A percentile compares a stretch with the other conserved stretches of the same genome.
phyloP scores from a whole-genome alignment of 495 filamentous ascomycete species.

The Bathelium albidoporum region DNA sequence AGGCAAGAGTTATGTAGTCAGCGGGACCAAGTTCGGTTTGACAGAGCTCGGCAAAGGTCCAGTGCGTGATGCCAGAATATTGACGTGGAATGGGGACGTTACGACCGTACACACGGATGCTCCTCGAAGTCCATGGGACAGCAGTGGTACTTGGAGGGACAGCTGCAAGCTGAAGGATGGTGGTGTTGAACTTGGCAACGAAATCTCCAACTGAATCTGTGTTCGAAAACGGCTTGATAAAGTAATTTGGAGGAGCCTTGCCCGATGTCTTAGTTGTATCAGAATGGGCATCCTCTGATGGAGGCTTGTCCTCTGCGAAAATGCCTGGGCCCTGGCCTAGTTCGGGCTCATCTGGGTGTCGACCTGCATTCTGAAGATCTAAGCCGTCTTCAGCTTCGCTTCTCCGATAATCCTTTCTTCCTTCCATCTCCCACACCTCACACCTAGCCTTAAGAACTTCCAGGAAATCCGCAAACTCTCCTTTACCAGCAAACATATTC shows the following conservation, averaged over 20 bases:
- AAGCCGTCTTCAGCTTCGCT: slow-evolving; percentile 29
- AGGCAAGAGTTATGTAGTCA: slow-evolving; percentile 63
- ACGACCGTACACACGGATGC: slow-evolving; percentile 51
- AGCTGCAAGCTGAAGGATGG: slow-evolving; percentile 1
- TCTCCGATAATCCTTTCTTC: slow-evolving; percentile 54
- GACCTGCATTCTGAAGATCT: not conserved
- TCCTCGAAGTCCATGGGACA: slow-evolving; percentile 38
- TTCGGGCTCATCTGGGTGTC: not conserved
- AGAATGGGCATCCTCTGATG: not conserved
- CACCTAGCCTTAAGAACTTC: slow-evolving; percentile 57
- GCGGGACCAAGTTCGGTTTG: slow-evolving; percentile 49
- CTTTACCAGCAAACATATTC: slow-evolving; percentile 39
- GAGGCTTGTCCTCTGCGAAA: not conserved
- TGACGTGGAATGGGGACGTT: slow-evolving; percentile 42
- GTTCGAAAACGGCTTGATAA: not conserved
- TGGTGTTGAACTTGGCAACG: not conserved
- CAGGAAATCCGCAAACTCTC: slow-evolving; percentile 57
- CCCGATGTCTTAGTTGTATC: not conserved
- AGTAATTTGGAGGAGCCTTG: slow-evolving; percentile 7
- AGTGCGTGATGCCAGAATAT: slow-evolving; percentile 38
- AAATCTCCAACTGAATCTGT: not conserved
- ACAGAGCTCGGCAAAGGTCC: slow-evolving; percentile 53
- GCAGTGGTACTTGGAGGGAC: slow-evolving; percentile 5
- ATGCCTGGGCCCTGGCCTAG: not conserved
- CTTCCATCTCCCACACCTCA: slow-evolving; percentile 64